Percentiles rank a stretch among this genome's conserved stretches.
Conservation (phyloP, 2,329 filamentous ascomycete genomes). For the Hymenoscyphus infarciens region DNA sequence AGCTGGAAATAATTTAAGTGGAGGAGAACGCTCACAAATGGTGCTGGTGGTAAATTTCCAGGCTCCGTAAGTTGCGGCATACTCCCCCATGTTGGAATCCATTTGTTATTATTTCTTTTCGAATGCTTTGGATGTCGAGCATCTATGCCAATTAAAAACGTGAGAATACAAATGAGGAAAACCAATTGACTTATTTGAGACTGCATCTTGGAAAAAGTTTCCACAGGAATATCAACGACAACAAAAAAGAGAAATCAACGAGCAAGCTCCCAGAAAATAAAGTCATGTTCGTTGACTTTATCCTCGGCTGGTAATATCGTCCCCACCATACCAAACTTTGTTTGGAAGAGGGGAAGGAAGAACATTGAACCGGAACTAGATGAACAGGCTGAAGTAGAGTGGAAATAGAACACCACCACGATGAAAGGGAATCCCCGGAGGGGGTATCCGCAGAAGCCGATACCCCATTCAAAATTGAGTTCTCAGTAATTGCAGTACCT, state of each 20-base stretch:
- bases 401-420: no score
- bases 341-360: conserved; percentile 15
- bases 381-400: conserved; percentile 15
- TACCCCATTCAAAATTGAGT: no score
- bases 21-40: conserved; percentile 47
- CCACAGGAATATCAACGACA: conserved; percentile 2
- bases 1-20: background rate
- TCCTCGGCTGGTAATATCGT: background rate
- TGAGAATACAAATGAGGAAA: background rate
- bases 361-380: conserved; percentile 16
- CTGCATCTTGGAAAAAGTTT: conserved; percentile 6
- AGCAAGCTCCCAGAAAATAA: background rate
- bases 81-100: conserved; percentile 52
- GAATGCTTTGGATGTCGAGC: background rate
- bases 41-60: conserved; percentile 56
- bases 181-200: conserved; percentile 5
- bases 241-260: background rate
- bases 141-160: conserved; percentile 4
- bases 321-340: background rate
- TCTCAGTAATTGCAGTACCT: no score
- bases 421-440: no score
- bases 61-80: conserved; percentile 65
- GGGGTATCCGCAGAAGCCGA: no score
- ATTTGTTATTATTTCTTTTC: conserved; percentile 14
- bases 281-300: background rate